These are phyloP conservation scores for Leccinum barrowsii DNA, from an alignment of 768 basidiomycete species.

Conservation along the genomic window DNA sequence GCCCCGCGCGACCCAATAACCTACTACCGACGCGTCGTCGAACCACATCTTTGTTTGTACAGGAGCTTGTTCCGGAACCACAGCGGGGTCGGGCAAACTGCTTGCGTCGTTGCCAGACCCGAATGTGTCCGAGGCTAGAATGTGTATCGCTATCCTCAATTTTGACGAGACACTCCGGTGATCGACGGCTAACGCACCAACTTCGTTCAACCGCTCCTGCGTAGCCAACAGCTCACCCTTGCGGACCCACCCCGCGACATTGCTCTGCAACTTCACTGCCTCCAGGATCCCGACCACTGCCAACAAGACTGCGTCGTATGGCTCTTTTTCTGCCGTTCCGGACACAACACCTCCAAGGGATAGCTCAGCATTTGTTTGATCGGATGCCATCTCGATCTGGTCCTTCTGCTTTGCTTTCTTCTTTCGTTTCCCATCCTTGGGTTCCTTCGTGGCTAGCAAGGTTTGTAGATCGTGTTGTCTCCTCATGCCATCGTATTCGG, in stretches of 20 bases:
- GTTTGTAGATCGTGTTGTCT: conserved; percentile 38
- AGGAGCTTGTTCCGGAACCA: conserved; percentile 5
- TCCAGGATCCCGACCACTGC: conserved; percentile 69
- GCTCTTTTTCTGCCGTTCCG: conserved; percentile 12
- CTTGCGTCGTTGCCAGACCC: conserved; percentile 15
- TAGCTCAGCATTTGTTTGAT: neutral
- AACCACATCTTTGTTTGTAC: conserved; percentile 46
- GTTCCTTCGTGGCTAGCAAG: conserved; percentile 18
- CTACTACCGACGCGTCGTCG: conserved; percentile 38
- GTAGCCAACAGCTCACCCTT: conserved; percentile 44
- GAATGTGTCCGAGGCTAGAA: neutral
- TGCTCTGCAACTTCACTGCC: conserved; percentile 51
- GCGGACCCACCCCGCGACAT: conserved; percentile 67
- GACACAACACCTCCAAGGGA: neutral
- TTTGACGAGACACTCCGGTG: neutral
- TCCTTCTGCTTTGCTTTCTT: conserved; percentile 7
- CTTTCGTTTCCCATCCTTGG: conserved; percentile 6
- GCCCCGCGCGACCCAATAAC: conserved; percentile 53
- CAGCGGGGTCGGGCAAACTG: conserved; percentile 6
- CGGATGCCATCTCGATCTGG: neutral
- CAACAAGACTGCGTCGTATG: conserved; percentile 51
- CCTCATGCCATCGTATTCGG: conserved; percentile 53
- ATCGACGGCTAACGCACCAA: neutral
- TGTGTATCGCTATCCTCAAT: neutral
- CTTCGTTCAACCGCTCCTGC: conserved; percentile 3